Base-by-base conservation (phyloP, 2,329 filamentous ascomycete genomes). In the Aureobasidium sp. region DNA sequence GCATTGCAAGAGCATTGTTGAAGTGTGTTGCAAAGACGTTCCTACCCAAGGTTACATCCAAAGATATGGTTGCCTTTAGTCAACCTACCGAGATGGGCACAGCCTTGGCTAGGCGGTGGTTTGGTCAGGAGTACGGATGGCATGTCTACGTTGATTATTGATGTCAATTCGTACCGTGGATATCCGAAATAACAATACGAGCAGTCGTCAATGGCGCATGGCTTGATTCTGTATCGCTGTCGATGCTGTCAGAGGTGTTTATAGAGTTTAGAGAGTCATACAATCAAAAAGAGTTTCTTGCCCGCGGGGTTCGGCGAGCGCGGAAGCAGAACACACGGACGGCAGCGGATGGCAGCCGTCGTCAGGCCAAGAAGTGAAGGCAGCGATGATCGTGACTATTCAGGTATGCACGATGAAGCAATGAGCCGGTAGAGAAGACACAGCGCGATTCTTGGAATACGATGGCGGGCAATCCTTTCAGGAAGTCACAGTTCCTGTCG, bases 11-110 rank as follows among this genome's bases (percentile, higher is more conserved):
- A 58, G 76, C 78, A 60, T 71, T 88, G 49, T 70, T 87, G 21
- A 81, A 87, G 63, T 79, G 77, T 61, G 81, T 82, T 29, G 75
- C 80, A 60, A 76, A 74, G 62, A 78, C 81, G 67, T 85, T 85
- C 67, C 76, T 83, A 59, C 81, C 82, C 63, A 75, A 83, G 71
- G 77, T 78, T 42, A 76, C 85, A 51, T 74, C 78, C 21, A 85
- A 82, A 69, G 75, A 77, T 11, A 61, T 67, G n/a, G 76, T 87
- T 42, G 85, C 85, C 3, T 87, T 88, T 72, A 86, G 83, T 66
- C 83, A 86, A 67, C 84, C 85, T n/a, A 88, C 85, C 0, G 81
- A 82, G 66, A 82, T 79, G 67, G 85, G 85, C 41, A 79, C 78
- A 14, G 74, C 73, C 45, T 73, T 88, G 65, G 83, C 84, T 9